Evolutionary conservation across 2,329 filamentous ascomycete species (phyloP), one percentile per base, ranked within the genome.

Genomic region (Cladophialophora bantiana): DNA sequence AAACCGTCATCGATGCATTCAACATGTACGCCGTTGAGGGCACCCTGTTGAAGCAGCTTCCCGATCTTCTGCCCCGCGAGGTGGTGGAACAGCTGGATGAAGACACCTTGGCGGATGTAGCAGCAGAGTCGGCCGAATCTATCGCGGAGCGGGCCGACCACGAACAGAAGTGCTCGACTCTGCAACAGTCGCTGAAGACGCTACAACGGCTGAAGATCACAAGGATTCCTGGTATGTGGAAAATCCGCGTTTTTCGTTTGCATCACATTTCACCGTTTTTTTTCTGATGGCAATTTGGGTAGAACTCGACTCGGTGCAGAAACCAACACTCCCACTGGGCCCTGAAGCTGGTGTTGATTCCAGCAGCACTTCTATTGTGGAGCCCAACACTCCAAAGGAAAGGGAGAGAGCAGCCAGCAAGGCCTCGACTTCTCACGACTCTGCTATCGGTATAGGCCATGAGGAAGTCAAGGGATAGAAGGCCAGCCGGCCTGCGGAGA

Each of bases 21-120:
- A 76, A 80, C n/a, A 83, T 77, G n/a, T 74, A 84, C 0, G 83
- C 78, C 0, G 76, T 83, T 0, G 83, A 85, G 68, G 81, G 81
- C 34, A 83, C 81, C 48, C 78, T 86, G 0, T 72, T 85, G 0
- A 72, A 62, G 0, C 77, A 80, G 1, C 67, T 85, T 0, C 76
- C 78, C 0, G 60, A 65, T 0, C 81, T 85, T 2, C 74, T 85
- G 31, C 82, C 79, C 0, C 74, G 79, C 1, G 74, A 73, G 0
- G 71, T 70, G 0, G 76, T 84, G 0, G 71, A 74, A 35, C 63
- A 59, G 1, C 78, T 83, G 77, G 66, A 70, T 1, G 74, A 80
- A 1, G 71, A 75, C 0, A 67, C 68, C 10, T 55, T 77, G 13
- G 12, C 35, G 18, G 54, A 67, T 78, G 82, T 81, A 81, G 84